Base-by-base conservation (phyloP, 2,329 filamentous ascomycete genomes). In the Fusarium cicatricum region DNA sequence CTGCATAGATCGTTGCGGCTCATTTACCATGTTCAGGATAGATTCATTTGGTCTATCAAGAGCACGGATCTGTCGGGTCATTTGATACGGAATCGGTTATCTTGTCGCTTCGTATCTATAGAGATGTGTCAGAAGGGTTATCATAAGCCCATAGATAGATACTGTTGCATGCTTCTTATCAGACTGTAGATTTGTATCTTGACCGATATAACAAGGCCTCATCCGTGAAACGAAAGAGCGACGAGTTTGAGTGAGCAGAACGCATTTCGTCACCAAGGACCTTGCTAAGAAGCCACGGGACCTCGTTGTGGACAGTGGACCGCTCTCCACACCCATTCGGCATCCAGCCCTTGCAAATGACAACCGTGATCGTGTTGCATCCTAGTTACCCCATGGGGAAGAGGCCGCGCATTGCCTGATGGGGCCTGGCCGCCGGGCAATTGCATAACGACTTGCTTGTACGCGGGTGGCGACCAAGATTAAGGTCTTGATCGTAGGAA, bases 371-470 rank as follows among this genome's bases (percentile, higher is more conserved):
- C 14, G 19, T 37, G n/a, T 43, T 60, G 42, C 32, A 63, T 46
- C 60, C 34, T 42, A 33, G 15, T 47, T 57, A 63, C 60, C 60
- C 60, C 59, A 44, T 62, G 60, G 60, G 60, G n/a, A 57, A 62
- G 60, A 56, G 43, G 36, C 32, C 29, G 11, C 15, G n/a, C n/a
- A 60, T 43, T 46, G 50, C 14, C 34, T 31, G n/a, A 63, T 53
- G 42, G 36, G 9, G 34, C 12, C n/a, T 10, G 31, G 41, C 36
- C 46, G 42, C 42, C 31, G 11, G n/a, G 37, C n/a, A 33, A 60
- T 60, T 45, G 60, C 57, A 57, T 60, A 60, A 60, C 17, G 33
- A 40, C 12, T 31, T 7, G 7, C 4, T 21, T 21, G 21, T 7
- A n/a, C n/a, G n/a, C n/a, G n/a, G n/a, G n/a, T n/a, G 21, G 21